phyloP scores from a whole-genome alignment of 1,284 basidiomycete species.

The Fomitopsis schrenkii region DNA sequence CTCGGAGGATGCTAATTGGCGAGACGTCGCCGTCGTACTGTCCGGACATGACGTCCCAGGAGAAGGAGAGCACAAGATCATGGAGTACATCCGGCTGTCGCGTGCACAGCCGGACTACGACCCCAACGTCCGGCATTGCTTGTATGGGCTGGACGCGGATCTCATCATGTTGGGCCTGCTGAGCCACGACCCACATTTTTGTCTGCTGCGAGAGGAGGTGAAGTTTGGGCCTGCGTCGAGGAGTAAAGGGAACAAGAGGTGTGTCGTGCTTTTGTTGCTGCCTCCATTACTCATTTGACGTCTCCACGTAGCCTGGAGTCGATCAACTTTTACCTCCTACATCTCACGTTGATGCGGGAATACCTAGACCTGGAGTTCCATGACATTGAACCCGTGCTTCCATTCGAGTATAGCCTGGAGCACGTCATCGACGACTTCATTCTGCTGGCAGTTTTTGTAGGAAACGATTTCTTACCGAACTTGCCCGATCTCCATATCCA shows the following conservation, averaged over 20 bases:
- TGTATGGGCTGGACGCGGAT: constrained; percentile 98
- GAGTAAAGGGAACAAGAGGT: constrained; percentile 71
- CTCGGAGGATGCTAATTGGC: constrained; percentile 92
- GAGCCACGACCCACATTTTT: constrained; percentile 99
- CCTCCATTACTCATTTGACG: neutral
- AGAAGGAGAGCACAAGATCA: constrained; percentile 99
- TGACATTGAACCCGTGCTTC: constrained; percentile 53
- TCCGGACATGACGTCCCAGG: constrained; percentile 99
- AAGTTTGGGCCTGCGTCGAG: constrained; percentile 87
- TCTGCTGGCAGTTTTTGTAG: constrained; percentile 92
- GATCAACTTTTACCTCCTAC: constrained; percentile 93
- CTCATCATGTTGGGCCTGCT: constrained; percentile 97
- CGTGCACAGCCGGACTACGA: constrained; percentile 96
- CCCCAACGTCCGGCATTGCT: constrained; percentile 91
- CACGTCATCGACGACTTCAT: constrained; percentile 98
- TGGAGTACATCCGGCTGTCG: constrained; percentile 96
- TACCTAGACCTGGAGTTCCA: constrained; percentile 96
- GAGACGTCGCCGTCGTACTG: constrained; percentile 87
- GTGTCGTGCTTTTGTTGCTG: constrained; percentile 17
- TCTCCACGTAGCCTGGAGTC: constrained; percentile 60
- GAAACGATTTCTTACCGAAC: constrained; percentile 97
- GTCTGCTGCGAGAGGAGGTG: constrained; percentile 95
- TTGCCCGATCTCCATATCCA: constrained; percentile 97
- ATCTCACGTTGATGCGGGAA: constrained; percentile 93
- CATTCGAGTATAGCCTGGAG: constrained; percentile 82